Conservation (phyloP, 179 eudicot genomes). For the Spergularia azorica region DNA sequence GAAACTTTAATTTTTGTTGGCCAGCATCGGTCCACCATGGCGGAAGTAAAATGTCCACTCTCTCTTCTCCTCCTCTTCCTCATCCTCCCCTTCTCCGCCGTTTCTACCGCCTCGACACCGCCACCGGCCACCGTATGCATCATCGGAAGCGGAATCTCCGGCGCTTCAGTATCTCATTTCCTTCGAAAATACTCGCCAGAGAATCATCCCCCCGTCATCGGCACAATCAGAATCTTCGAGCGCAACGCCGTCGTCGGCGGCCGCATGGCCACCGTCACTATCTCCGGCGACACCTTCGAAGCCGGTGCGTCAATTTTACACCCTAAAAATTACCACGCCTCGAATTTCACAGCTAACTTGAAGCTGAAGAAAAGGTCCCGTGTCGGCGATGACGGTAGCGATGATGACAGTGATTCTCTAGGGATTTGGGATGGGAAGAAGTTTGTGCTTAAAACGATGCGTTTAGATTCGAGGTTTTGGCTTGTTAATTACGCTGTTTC, state of each 20-base stretch:
- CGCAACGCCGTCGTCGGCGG: constrained; percentile 64
- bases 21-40: constrained; percentile 26
- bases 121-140: constrained; percentile 57
- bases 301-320: constrained; percentile 90
- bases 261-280: constrained; percentile 78
- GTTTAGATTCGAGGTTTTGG: constrained; percentile 32
- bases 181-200: constrained; percentile 64
- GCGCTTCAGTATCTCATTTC: constrained; percentile 78
- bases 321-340: constrained; percentile 69
- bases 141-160: constrained; percentile 76
- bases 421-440: constrained; percentile 80
- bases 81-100: constrained; percentile 14
- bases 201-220: constrained; percentile 3
- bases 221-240: constrained; percentile 57
- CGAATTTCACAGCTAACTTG: constrained; percentile 44
- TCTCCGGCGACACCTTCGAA: constrained; percentile 69
- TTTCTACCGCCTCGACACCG: constrained; percentile 27
- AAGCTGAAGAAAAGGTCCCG: constrained; percentile 31
- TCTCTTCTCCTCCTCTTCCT: constrained; percentile 15
- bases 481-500: constrained; percentile 43
- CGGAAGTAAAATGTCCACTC: constrained; percentile 17
- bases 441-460: constrained; percentile 58
- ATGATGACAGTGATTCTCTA: constrained; percentile 39
- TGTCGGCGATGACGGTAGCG: constrained; percentile 24
- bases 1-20: too few relatives aligned